A percentile compares a stretch with the other conserved stretches of the same genome.
Conservation (phyloP, 1,284 basidiomycete species). For the Sphagnurus paluster region DNA sequence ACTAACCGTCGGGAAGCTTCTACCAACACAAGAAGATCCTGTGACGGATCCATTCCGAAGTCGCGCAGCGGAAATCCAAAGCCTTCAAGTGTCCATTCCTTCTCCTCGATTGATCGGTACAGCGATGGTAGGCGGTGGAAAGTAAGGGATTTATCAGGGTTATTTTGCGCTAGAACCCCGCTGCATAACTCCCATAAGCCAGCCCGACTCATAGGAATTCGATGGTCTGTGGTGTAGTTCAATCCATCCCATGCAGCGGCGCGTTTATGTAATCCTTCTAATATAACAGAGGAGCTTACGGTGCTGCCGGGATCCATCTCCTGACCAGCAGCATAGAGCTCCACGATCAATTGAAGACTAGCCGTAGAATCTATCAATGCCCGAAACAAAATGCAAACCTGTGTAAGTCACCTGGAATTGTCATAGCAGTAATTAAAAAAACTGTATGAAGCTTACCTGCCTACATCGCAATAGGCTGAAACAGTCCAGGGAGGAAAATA, state of each 20-base stretch:
- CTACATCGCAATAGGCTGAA: slow-evolving; percentile 39
- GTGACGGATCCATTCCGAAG: slow-evolving; percentile 62
- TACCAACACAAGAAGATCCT: slow-evolving; percentile 57
- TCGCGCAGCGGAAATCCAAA: slow-evolving; percentile 48
- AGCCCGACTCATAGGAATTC: slow-evolving; percentile 39
- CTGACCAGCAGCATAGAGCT: slow-evolving; percentile 51
- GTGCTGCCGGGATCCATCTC: slow-evolving; percentile 36
- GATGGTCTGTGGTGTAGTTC: slow-evolving; percentile 36
- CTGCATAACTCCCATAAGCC: slow-evolving; percentile 60
- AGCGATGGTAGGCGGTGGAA: slow-evolving; percentile 53
- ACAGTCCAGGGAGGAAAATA: slow-evolving; percentile 34
- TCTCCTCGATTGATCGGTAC: slow-evolving; percentile 44
- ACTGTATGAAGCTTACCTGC: slow-evolving; percentile 35
- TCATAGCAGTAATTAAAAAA: too few species aligned
- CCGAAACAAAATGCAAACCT: slow-evolving; percentile 49
- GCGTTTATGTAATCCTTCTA: slow-evolving; percentile 42
- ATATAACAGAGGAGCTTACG: slow-evolving; percentile 34
- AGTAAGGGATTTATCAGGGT: slow-evolving; percentile 28
- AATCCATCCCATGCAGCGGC: slow-evolving; percentile 49
- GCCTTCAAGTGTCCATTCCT: slow-evolving; percentile 44
- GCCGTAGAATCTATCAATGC: slow-evolving; percentile 36
- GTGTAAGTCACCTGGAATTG: neutral
- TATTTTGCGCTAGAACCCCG: slow-evolving; percentile 53
- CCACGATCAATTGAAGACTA: slow-evolving; percentile 49
- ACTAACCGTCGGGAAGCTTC: slow-evolving; percentile 37